Evolutionary conservation across 2,329 filamentous ascomycete species (phyloP).

Genomic region (Scopulariopsis brevicaulis): DNA sequence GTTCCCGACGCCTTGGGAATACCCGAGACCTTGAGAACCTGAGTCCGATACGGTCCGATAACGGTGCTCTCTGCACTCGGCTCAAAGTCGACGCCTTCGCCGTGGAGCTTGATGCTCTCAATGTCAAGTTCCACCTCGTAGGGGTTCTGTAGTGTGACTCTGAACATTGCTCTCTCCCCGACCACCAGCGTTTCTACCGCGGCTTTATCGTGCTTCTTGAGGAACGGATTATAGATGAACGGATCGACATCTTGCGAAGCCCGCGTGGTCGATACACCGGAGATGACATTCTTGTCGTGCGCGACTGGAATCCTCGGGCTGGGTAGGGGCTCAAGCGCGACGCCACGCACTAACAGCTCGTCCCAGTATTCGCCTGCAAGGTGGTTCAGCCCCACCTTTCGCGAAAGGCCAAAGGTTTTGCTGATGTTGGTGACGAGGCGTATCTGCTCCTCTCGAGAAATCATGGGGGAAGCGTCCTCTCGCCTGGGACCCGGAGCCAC

Average conservation of each 20-base stretch:
- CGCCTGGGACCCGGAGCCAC: constrained; percentile 61
- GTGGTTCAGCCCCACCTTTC: constrained; percentile 58
- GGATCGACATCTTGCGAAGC: constrained; percentile 60
- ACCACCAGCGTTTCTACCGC: constrained; percentile 63
- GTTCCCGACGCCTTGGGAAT: constrained; percentile 55
- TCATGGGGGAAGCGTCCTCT: constrained; percentile 57
- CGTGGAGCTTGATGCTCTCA: constrained; percentile 66
- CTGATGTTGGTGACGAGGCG: constrained; percentile 76
- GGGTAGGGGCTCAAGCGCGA: constrained; percentile 56
- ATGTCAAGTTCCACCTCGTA: constrained; percentile 90
- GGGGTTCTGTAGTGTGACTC: constrained; percentile 81
- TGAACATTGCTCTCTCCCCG: constrained; percentile 66
- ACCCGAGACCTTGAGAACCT: constrained; percentile 63
- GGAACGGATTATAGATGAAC: constrained; percentile 91
- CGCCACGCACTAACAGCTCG: constrained; percentile 75
- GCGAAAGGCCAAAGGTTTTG: constrained; percentile 69
- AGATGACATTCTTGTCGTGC: constrained; percentile 45
- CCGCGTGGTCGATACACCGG: constrained; percentile 34
- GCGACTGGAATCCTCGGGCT: constrained; percentile 51
- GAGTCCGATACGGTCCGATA: constrained; percentile 73
- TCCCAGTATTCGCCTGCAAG: constrained; percentile 90
- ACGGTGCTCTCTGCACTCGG: constrained; percentile 52
- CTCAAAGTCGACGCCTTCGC: constrained; percentile 62
- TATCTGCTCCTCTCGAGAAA: constrained; percentile 74
- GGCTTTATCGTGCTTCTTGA: constrained; percentile 53